Evolutionary conservation across 331 rosid species (phyloP), one percentile per base, ranked within the genome.

Genomic region (Quercus phellos): DNA sequence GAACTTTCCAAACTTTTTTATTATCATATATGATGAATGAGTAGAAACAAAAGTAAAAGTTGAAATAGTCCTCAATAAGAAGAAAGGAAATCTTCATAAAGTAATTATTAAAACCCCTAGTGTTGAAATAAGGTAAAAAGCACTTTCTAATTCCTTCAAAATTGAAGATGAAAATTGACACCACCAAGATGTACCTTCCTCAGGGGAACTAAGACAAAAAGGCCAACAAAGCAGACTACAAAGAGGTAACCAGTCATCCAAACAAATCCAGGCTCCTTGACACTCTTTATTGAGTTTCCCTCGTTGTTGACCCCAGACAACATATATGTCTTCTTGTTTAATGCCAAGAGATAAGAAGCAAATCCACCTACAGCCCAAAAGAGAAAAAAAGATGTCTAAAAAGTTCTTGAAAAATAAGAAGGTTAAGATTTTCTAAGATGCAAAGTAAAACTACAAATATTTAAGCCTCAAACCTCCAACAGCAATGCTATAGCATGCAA

Each of bases 161-260:
- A 2, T 38, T 38, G 46, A 8, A 7, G 11, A 38, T 38, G 46
- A 38, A 38, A 38, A 38, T 8, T 38, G 10, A 71, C 12, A 30
- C 13, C 3, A 38, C 46, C 12, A 38, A 38, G 4, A 51, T 34
- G 2, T 70, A 89, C 98, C 99, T 92, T 92, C 81, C 99, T 90
- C 16, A 94, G 91, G 74, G 99, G 99, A 79, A 94, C 89, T 70
- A 94, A 83, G 79, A 89, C 94, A 81, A 92, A 94, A 74, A 94
- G 97, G 3, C 99, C 99, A 74, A 94, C 97, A 79, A 94, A 94
- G 90, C 97, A 94, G 77, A 92, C 98, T n/a, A 92, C 84, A 75
- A 89, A 90, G 77, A 92, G 99, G 74, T 78, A 94, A 50, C 77
- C 89, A 69, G 84, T 80, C 97, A 92, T 94, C 99, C 99, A 94